phyloP scores from a whole-genome alignment of 805 yeast genomes.

The Danielozyma ontarioensis region DNA sequence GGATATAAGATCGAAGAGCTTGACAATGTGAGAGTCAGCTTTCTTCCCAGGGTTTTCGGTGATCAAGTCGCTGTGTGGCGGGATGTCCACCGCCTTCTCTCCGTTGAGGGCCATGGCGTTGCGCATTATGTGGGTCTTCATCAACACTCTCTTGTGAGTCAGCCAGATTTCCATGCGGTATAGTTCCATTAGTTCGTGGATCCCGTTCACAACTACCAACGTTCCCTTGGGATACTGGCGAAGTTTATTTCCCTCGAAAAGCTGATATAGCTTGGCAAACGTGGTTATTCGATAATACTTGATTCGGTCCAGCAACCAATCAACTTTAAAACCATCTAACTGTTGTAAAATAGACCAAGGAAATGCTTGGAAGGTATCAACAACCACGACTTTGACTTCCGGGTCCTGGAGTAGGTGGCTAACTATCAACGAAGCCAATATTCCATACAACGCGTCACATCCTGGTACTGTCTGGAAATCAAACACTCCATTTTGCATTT shows the following conservation, averaged over 20 bases:
- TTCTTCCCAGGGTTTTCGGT: conserved; percentile 26
- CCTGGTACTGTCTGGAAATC: conserved; percentile 37
- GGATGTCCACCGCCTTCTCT: conserved; percentile 23
- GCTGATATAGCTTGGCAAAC: conserved; percentile 21
- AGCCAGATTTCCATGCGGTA: conserved; percentile 30
- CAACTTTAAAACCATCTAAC: conserved; percentile 13
- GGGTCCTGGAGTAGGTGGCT: conserved; percentile 19
- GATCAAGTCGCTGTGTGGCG: conserved; percentile 21
- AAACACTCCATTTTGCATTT: conserved; percentile 17
- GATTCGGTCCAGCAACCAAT: conserved; percentile 15
- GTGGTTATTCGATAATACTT: conserved; percentile 16
- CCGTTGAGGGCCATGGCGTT: conserved; percentile 16
- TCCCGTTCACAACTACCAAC: conserved; percentile 22
- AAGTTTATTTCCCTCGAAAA: conserved; percentile 10
- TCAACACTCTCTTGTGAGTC: conserved; percentile 27
- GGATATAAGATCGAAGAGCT: conserved; percentile 21
- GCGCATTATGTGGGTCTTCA: conserved; percentile 26
- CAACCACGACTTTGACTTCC: conserved; percentile 17
- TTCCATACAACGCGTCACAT: conserved; percentile 13
- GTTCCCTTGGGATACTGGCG: conserved; percentile 5
- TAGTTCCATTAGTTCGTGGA: conserved; percentile 32
- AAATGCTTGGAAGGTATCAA: conserved; percentile 27
- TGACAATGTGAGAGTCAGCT: conserved; percentile 24
- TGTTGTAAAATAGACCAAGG: conserved; percentile 19
- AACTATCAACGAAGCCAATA: conserved; percentile 18